Evolutionary conservation across 805 yeast genomes (phyloP).

Genomic region (Lachancea dasiensis): DNA sequence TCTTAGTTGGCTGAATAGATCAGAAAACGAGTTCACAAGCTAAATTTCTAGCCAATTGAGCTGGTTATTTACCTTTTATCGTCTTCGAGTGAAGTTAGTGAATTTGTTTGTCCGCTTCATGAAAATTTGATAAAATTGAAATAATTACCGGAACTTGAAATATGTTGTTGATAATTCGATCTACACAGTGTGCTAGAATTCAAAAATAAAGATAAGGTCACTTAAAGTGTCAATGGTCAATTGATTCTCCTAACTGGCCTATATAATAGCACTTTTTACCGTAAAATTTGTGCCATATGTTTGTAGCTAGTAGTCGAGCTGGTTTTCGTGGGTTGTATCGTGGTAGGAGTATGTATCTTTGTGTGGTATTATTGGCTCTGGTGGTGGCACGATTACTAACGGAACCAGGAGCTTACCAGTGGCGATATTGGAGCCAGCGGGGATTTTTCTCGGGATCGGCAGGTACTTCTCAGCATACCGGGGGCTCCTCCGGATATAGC

Average conservation of each 20-base stretch:
- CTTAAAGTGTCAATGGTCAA: neutral
- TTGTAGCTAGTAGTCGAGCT: constrained; percentile 2
- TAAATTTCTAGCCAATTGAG: too few species aligned
- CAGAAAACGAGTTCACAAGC: too few species aligned
- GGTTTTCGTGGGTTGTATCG: constrained; percentile 2
- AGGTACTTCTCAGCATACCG: neutral
- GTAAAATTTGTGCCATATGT: neutral
- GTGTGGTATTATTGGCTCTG: constrained; percentile 1
- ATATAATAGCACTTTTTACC: neutral
- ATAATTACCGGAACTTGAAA: too few species aligned
- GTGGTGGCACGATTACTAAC: constrained; percentile 8
- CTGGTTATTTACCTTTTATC: too few species aligned
- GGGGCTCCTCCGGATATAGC: constrained; percentile 23
- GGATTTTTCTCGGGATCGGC: constrained; percentile 7
- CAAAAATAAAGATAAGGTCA: too few species aligned
- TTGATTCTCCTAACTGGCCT: neutral
- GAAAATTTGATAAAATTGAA: neutral
- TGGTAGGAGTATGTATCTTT: constrained; percentile 5
- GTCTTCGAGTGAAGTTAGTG: too few species aligned
- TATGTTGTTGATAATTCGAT: too few species aligned
- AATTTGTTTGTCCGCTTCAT: too few species aligned
- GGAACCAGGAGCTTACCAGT: constrained; percentile 5
- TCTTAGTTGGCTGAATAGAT: too few species aligned
- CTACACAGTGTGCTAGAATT: too few species aligned
- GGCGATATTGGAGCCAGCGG: constrained; percentile 3